phyloP scores from a whole-genome alignment of 805 yeast genomes.

The Sporopachydermia lactativora region DNA sequence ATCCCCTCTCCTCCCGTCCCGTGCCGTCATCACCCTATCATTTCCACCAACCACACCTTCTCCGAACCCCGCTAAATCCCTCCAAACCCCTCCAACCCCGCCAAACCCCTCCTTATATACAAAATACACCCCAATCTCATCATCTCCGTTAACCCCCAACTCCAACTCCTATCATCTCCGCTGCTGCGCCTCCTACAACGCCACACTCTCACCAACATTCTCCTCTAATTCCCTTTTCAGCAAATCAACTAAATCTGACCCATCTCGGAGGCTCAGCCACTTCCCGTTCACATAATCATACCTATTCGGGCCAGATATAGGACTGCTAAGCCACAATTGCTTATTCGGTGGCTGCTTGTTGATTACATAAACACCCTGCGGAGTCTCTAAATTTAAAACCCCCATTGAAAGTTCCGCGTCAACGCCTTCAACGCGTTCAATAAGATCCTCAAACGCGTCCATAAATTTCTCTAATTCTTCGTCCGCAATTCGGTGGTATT shows the following conservation, averaged over 20 bases:
- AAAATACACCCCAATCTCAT: too few species aligned
- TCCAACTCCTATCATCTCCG: too few species aligned
- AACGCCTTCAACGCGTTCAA: slow-evolving; percentile 48
- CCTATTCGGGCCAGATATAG: slow-evolving; percentile 83
- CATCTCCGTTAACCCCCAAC: too few species aligned
- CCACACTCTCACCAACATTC: slow-evolving; percentile 17
- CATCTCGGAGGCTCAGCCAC: slow-evolving; percentile 75
- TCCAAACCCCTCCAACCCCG: too few species aligned
- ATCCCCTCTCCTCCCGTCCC: too few species aligned
- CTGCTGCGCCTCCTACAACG: too few species aligned
- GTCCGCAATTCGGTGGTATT: slow-evolving; percentile 55
- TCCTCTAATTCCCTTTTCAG: slow-evolving; percentile 35
- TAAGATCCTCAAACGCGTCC: slow-evolving; percentile 51
- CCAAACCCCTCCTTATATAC: too few species aligned
- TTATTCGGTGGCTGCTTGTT: slow-evolving; percentile 96
- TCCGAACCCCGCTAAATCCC: too few species aligned
- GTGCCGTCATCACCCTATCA: too few species aligned
- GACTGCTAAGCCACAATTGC: slow-evolving; percentile 93
- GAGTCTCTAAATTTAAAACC: slow-evolving; percentile 60
- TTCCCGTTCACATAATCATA: slow-evolving; percentile 59
- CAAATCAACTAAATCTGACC: slow-evolving; percentile 31
- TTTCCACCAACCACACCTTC: too few species aligned
- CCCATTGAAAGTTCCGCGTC: slow-evolving; percentile 72
- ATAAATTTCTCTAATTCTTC: slow-evolving; percentile 54
- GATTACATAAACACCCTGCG: slow-evolving; percentile 78